Evolutionary conservation across 1,284 basidiomycete species (phyloP).

Genomic region (Retiboletus flavoniger): DNA sequence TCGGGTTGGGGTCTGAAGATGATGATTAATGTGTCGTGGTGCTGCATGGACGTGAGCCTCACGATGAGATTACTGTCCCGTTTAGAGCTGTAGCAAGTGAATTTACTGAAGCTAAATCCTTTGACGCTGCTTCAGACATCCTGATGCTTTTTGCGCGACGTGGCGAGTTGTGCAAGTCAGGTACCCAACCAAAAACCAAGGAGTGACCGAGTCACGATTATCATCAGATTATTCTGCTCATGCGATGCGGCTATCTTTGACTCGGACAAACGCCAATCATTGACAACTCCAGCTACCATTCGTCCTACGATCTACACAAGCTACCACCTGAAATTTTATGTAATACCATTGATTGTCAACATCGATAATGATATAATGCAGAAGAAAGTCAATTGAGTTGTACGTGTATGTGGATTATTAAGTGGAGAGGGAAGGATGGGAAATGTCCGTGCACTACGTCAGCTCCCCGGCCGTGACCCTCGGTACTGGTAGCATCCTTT

Average conservation of each 20-base stretch:
- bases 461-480: slow-evolving; percentile 34
- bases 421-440: slow-evolving; percentile 26
- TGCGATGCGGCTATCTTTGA: not conserved
- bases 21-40: not conserved
- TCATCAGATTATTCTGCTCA: not conserved
- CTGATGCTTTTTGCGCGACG: not conserved
- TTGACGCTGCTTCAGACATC: slow-evolving; percentile 16
- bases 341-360: slow-evolving; percentile 22
- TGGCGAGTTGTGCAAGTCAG: too few species aligned
- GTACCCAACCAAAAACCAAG: too few species aligned
- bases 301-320: slow-evolving; percentile 9
- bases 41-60: slow-evolving; percentile 2
- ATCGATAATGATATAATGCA: slow-evolving; percentile 32
- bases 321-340: not conserved
- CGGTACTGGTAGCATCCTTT: slow-evolving; percentile 27
- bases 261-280: not conserved
- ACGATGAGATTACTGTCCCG: slow-evolving; percentile 23
- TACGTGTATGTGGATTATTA: slow-evolving; percentile 32
- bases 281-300: not conserved
- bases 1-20: slow-evolving; percentile 15
- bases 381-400: slow-evolving; percentile 25
- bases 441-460: slow-evolving; percentile 43
- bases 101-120: slow-evolving; percentile 7
- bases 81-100: slow-evolving; percentile 16
- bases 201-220: slow-evolving; percentile 7